phyloP scores from a whole-genome alignment of 1,284 basidiomycete species.

The Leccinum fallax region DNA sequence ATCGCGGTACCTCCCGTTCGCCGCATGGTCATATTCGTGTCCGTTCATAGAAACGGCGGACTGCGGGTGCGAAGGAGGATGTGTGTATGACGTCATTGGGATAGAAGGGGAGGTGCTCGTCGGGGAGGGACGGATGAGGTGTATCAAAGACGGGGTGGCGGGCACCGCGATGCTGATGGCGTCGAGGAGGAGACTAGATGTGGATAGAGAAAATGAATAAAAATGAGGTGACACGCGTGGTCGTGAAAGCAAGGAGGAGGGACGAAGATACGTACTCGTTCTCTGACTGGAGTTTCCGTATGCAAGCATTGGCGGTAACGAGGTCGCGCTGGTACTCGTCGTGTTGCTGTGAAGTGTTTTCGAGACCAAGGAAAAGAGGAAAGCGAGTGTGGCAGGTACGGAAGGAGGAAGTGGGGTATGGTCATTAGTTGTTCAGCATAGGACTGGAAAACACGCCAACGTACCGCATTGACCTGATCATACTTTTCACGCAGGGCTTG shows the following conservation, averaged over 20 bases:
- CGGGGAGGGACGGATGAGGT: slow-evolving; percentile 35
- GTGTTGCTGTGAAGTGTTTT: slow-evolving; percentile 16
- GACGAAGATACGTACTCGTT: slow-evolving; percentile 47
- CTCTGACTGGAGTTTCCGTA: slow-evolving; percentile 57
- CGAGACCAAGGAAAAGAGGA: neutral
- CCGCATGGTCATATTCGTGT: slow-evolving; percentile 17
- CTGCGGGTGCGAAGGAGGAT: slow-evolving; percentile 13
- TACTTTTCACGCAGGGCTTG: slow-evolving; percentile 55
- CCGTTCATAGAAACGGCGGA: slow-evolving; percentile 25
- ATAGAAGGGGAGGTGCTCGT: slow-evolving; percentile 22
- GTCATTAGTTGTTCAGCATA: neutral
- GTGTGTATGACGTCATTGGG: slow-evolving; percentile 22
- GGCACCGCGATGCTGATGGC: slow-evolving; percentile 37
- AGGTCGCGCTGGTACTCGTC: slow-evolving; percentile 48
- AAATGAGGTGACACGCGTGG: neutral
- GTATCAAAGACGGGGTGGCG: slow-evolving; percentile 34
- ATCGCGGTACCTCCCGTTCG: slow-evolving; percentile 34
- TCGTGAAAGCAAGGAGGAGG: neutral
- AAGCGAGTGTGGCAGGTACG: neutral
- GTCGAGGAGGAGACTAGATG: slow-evolving; percentile 34
- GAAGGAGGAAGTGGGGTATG: neutral
- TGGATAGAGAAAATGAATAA: neutral
- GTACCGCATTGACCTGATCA: slow-evolving; percentile 51
- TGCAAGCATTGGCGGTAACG: slow-evolving; percentile 48
- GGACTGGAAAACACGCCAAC: slow-evolving; percentile 25